Base-by-base conservation (phyloP, 1,139 yeast genomes). In the Saccharomyces hybrid region DNA sequence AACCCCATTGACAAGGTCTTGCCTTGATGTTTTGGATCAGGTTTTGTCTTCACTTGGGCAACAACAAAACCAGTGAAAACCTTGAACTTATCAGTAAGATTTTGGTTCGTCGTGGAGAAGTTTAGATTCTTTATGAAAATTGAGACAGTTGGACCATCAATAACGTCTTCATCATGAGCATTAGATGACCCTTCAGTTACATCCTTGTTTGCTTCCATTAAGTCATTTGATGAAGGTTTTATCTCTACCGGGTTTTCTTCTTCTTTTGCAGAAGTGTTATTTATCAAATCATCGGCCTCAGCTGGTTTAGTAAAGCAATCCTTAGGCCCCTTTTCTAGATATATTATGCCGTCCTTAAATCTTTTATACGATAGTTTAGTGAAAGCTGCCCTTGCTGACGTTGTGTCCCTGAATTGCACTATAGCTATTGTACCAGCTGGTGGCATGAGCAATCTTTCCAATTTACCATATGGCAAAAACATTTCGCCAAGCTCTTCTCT, bases 401-500 rank as follows among this genome's bases (percentile, higher is more conserved):
- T 87, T 1, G 84, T 74, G 69, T 88, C 95, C 62, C 91, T 78
- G 71, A 85, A 91, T 68, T 93, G 97, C n/a, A 93, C 83, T 67
- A 93, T 86, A 4, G 98, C 98, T 64, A 93, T 90, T 0, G 97
- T 91, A 14, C 98, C 98, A 25, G 96, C 88, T 25, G 97, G 96
- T 14, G 99, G 99, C 90, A 95, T 87, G 57, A 95, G 72, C 34
- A 90, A 76, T 64, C 96, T 80, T 60, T 82, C 83, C 42, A 95
- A 68, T 59, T 85, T 86, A 49, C 99, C 99, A 70, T 80, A 84
- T 49, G 84, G 85, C 1, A 84, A 72, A 65, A 95, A 93, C 62
- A 91, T 67, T 58, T 88, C 96, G 20, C 90, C 84, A 46, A 93
- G 71, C 64, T 93, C 98, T 54, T 82, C 87, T 23, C 79, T 74